Evolutionary conservation across 192 early-diverging fungal species (phyloP), one percentile per base, ranked within the genome.

Genomic region (Mortierella claussenii): DNA sequence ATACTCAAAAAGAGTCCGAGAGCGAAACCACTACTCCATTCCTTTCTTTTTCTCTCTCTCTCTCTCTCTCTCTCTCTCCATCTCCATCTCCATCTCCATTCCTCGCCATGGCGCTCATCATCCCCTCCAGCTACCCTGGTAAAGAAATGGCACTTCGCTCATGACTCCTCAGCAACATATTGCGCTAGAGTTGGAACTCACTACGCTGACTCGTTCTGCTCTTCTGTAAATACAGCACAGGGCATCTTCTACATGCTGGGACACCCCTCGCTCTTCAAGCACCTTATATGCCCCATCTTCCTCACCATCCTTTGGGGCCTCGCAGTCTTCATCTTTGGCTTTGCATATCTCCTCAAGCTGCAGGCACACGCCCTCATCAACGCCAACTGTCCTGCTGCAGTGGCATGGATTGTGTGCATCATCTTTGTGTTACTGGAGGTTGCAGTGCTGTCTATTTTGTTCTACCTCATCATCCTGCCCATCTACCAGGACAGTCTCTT

Each of bases 361-460:
- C 89, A 91, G 68, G 87, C 88, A 4, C 80, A 88, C 65, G 89
- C 81, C 13, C 70, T 91, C 11, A 83, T 84, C 18, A 17, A 33
- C 1, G 81, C 37, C 9, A 61, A 81, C 3, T 83, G 86, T 32
- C 88, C 87, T n/a, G 74, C 62, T 0, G 87, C 88, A 74, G 70
- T 90, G 3, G 84, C 87, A 20, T 91, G 89, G 89, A 65, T 86
- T 0, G 78, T 89, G 0, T 73, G 78, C 20, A 73, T 90, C 24
- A 85, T 91, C 28, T 83, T 90, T 63, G 83, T 86, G 3, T 23
- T 91, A n/a, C 52, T 90, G 1, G 88, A 91, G 48, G 80, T 81
- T 0, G 80, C 55, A 15, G 49, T 88, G 3, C 37, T 87, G 46
- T 73, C 78, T 33, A 46, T 91, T 23, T 62, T 90, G 15, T 82